Evolutionary conservation across 2,329 filamentous ascomycete genomes (phyloP).

Genomic region (Aspergillus niger): DNA sequence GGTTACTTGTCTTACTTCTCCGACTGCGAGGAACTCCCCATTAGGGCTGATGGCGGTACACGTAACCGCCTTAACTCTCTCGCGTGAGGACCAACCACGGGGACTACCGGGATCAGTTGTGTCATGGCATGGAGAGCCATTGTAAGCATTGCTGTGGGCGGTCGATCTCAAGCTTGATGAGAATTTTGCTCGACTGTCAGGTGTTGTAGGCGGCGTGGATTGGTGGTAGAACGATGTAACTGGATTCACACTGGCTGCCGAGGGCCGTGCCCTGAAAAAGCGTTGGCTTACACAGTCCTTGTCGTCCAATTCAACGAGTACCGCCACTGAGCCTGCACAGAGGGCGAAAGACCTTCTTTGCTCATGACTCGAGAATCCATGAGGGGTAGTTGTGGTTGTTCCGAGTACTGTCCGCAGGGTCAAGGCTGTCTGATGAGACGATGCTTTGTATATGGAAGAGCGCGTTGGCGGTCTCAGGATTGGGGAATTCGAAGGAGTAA

Average conservation of each 20-base stretch:
- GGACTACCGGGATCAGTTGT: slow-evolving; percentile 61
- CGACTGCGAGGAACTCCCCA: slow-evolving; percentile 83
- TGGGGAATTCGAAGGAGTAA: slow-evolving; percentile 77
- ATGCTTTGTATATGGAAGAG: slow-evolving; percentile 58
- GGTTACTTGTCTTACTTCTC: slow-evolving; percentile 61
- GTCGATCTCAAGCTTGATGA: slow-evolving; percentile 56
- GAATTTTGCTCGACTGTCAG: slow-evolving; percentile 61
- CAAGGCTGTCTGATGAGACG: slow-evolving; percentile 53
- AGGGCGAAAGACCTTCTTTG: slow-evolving; percentile 76
- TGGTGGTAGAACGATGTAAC: slow-evolving; percentile 56
- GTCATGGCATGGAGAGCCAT: slow-evolving; percentile 53
- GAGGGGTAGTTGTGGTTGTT: slow-evolving; percentile 81
- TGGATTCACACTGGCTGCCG: slow-evolving; percentile 66
- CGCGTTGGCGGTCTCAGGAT: slow-evolving; percentile 63
- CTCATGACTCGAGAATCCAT: slow-evolving; percentile 79
- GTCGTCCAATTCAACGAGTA: slow-evolving; percentile 77
- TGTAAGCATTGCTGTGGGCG: slow-evolving; percentile 43
- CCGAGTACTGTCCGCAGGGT: slow-evolving; percentile 84
- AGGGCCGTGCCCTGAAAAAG: slow-evolving; percentile 85
- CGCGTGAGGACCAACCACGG: slow-evolving; percentile 82
- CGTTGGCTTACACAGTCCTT: slow-evolving; percentile 68
- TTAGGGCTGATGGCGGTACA: slow-evolving; percentile 87
- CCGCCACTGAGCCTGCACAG: slow-evolving; percentile 89
- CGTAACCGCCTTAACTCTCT: slow-evolving; percentile 91
- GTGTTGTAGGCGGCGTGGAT: slow-evolving; percentile 59